These are phyloP conservation scores for Jacaranda mimosifolia DNA, from an alignment of 257 asterid species.

Conservation along the genomic window DNA sequence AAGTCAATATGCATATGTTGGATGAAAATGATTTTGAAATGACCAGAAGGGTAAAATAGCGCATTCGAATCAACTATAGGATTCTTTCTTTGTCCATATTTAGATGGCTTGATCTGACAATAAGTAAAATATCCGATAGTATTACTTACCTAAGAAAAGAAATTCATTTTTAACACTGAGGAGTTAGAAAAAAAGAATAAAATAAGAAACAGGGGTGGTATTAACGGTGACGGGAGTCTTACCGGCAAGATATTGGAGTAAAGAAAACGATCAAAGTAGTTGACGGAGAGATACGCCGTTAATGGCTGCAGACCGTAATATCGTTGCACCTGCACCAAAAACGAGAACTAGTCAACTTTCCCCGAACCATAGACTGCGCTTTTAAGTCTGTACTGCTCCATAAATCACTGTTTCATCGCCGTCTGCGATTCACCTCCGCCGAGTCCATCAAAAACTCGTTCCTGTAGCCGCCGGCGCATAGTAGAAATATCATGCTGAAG, in stretches of 20 bases:
- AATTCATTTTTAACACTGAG: not conserved
- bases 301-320: slow-evolving; percentile 77
- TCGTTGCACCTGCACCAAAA: slow-evolving; percentile 73
- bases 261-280: slow-evolving; percentile 87
- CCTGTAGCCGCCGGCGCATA: slow-evolving; percentile 18
- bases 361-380: slow-evolving; percentile 33
- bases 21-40: slow-evolving; percentile 10
- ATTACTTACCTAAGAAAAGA: not conserved
- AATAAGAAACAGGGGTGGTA: not conserved
- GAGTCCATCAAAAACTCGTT: not conserved
- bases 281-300: slow-evolving; percentile 91
- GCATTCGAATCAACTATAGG: not conserved
- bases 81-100: slow-evolving; percentile 15
- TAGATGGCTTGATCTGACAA: slow-evolving; percentile 28
- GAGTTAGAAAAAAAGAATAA: not conserved
- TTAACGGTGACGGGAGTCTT: slow-evolving; percentile 44
- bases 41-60: slow-evolving; percentile 17
- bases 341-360: slow-evolving; percentile 24
- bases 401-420: slow-evolving; percentile 35
- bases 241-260: slow-evolving; percentile 77
- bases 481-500: slow-evolving; percentile 13
- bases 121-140: not conserved
- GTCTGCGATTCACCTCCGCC: slow-evolving; percentile 8
- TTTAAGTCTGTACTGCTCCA: slow-evolving; percentile 24
- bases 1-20: slow-evolving; percentile 5